These are phyloP conservation scores for Komagataella populi DNA, from an alignment of 805 yeast species.

Conservation along the genomic window DNA sequence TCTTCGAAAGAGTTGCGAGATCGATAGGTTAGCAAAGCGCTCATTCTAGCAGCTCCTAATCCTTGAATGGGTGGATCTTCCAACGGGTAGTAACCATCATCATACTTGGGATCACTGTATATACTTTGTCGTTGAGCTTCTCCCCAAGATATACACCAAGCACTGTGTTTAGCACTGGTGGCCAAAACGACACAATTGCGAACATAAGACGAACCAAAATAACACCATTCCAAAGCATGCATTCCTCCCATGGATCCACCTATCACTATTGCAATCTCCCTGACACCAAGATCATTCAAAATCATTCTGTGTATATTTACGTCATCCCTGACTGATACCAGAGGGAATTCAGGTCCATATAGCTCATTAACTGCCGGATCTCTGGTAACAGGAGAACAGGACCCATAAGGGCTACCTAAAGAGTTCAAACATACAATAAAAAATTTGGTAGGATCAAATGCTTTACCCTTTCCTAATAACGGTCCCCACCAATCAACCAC, in stretches of 20 bases:
- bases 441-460: constrained; percentile 84
- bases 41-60: constrained; percentile 93
- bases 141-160: constrained; percentile 99
- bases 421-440: constrained; percentile 82
- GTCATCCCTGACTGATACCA: constrained; percentile 90
- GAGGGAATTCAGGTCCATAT: constrained; percentile 92
- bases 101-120: constrained; percentile 87
- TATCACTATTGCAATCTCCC: constrained; percentile 66
- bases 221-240: constrained; percentile 84
- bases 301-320: constrained; percentile 65
- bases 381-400: constrained; percentile 81
- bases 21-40: constrained; percentile 86
- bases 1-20: constrained; percentile 85
- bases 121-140: constrained; percentile 96
- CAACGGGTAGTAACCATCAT: constrained; percentile 73
- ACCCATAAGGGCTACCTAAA: constrained; percentile 94
- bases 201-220: constrained; percentile 55
- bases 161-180: constrained; percentile 87
- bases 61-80: constrained; percentile 81
- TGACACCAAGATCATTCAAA: constrained; percentile 70
- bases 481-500: constrained; percentile 99
- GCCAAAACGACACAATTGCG: constrained; percentile 71
- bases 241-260: constrained; percentile 99
- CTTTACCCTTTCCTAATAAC: constrained; percentile 66
- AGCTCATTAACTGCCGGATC: constrained; percentile 62